Evolutionary conservation across 2,329 filamentous ascomycete genomes (phyloP).

Genomic region (Fusarium zealandicum): DNA sequence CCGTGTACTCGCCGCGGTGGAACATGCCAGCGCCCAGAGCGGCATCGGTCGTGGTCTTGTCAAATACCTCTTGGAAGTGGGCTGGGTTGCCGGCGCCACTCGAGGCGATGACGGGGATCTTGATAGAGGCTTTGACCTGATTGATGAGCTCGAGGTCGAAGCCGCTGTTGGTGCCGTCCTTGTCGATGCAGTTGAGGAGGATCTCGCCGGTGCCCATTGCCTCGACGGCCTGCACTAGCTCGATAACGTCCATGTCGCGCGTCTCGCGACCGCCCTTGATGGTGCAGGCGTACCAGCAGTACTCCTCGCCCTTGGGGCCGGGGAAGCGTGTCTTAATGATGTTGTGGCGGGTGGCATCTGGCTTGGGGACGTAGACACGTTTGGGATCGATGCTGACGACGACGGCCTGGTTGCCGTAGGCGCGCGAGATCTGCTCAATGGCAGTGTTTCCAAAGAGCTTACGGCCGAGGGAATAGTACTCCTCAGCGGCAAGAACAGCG

Average conservation of each 20-base stretch:
- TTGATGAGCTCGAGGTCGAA: conserved; percentile 93
- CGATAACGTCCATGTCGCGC: conserved; percentile 90
- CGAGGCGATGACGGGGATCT: conserved; percentile 93
- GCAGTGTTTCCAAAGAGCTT: conserved; percentile 82
- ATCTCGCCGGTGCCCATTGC: conserved; percentile 96
- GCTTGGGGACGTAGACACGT: conserved; percentile 81
- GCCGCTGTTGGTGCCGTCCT: conserved; percentile 91
- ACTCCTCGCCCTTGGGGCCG: conserved; percentile 77
- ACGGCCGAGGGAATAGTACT: conserved; percentile 77
- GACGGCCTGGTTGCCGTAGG: conserved; percentile 96
- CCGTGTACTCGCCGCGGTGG: conserved; percentile 93
- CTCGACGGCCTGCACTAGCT: conserved; percentile 88
- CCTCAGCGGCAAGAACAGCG: conserved; percentile 89
- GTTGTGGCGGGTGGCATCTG: conserved; percentile 74
- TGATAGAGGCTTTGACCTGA: conserved; percentile 85
- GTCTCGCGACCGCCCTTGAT: conserved; percentile 94
- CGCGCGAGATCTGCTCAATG: conserved; percentile 92
- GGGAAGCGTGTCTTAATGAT: conserved; percentile 74
- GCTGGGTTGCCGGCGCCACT: conserved; percentile 87
- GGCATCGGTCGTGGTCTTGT: conserved; percentile 84
- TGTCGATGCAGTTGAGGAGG: conserved; percentile 96
- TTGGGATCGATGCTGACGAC: conserved; percentile 96
- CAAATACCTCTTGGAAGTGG: conserved; percentile 93
- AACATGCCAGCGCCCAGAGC: conserved; percentile 98
- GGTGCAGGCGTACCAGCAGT: conserved; percentile 98